A percentile compares a stretch with the other conserved stretches of the same genome.
Evolutionary conservation across 163 green algal species (phyloP).

Genomic region (Chlorella variabilis): DNA sequence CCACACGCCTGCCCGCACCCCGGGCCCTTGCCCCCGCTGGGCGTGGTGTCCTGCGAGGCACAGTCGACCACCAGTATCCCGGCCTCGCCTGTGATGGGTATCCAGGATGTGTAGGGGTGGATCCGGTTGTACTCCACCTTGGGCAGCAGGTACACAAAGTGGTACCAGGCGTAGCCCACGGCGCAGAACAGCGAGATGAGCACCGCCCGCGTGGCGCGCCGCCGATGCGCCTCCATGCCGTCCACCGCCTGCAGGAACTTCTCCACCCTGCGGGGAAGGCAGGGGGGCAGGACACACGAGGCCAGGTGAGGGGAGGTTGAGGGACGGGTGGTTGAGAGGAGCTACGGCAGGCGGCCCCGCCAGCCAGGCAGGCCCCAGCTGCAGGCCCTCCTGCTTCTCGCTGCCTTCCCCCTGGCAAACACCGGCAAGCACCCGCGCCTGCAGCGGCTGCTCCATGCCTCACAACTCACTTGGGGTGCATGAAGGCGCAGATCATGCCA

Average conservation of each 20-base stretch:
- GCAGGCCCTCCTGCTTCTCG: too few relatives aligned
- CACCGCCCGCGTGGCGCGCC: slow-evolving; percentile 45
- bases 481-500: slow-evolving; percentile 93
- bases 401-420: too few relatives aligned
- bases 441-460: too few relatives aligned
- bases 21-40: too few relatives aligned
- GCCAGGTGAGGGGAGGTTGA: too few relatives aligned
- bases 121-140: slow-evolving; percentile 95
- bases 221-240: slow-evolving; percentile 40
- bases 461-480: slow-evolving; percentile 79
- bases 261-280: slow-evolving; percentile 14
- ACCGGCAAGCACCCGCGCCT: too few relatives aligned
- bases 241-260: slow-evolving; percentile 71
- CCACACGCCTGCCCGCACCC: too few relatives aligned
- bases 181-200: slow-evolving; percentile 23
- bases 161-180: slow-evolving; percentile 66
- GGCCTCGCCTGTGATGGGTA: slow-evolving; percentile 85
- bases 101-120: slow-evolving; percentile 97
- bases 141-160: slow-evolving; percentile 80
- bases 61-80: too few relatives aligned
- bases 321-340: neutral
- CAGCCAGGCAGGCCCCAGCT: too few relatives aligned
- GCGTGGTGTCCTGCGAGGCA: too few relatives aligned
- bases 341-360: too few relatives aligned
- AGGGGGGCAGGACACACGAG: neutral